Evolutionary conservation across 2,329 filamentous ascomycete species (phyloP).

Genomic region (Aphanocladium album): DNA sequence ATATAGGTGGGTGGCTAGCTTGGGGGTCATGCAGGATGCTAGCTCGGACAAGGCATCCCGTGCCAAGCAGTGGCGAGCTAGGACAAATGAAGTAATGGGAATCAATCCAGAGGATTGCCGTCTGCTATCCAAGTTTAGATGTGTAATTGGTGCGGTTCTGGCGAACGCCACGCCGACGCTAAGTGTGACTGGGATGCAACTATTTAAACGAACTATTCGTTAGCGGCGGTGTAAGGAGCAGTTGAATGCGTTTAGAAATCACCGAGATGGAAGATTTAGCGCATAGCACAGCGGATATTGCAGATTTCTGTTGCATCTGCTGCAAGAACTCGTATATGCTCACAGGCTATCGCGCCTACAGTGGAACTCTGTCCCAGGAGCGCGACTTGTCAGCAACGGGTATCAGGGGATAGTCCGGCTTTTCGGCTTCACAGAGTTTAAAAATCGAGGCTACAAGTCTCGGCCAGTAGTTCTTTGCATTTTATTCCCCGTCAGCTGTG

Average conservation of each 20-base stretch:
- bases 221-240: neutral
- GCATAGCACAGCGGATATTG: neutral
- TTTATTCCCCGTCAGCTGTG: neutral
- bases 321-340: neutral
- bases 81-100: neutral
- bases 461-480: neutral
- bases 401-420: neutral
- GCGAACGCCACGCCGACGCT: neutral
- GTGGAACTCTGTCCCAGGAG: neutral
- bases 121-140: neutral
- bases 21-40: neutral
- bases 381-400: neutral
- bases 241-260: neutral
- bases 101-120: neutral
- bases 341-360: neutral
- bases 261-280: neutral
- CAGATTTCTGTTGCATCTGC: neutral
- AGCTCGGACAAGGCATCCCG: neutral
- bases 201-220: neutral
- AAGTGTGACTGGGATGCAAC: neutral
- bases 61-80: neutral
- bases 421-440: neutral
- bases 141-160: constrained; percentile 2
- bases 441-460: neutral
- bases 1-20: neutral